phyloP scores from a whole-genome alignment of 805 yeast genomes.

The Cyberlindnera meyerae region DNA sequence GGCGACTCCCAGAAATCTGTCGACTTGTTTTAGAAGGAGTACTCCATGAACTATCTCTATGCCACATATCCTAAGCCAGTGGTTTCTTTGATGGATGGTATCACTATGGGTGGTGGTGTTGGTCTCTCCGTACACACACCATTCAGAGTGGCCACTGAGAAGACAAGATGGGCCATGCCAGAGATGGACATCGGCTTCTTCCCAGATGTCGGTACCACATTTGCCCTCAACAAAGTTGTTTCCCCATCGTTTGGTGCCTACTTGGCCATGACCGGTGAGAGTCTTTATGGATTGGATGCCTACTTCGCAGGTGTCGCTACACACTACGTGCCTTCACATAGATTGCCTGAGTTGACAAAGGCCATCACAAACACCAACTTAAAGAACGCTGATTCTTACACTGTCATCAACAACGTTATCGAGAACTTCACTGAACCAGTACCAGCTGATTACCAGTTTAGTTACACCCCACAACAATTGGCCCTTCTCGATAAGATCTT shows the following conservation, averaged over 20 bases:
- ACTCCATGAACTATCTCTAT: conserved; percentile 71
- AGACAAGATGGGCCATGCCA: conserved; percentile 93
- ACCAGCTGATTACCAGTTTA: conserved; percentile 59
- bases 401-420: conserved; percentile 62
- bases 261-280: conserved; percentile 80
- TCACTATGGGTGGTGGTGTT: conserved; percentile 98
- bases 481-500: conserved; percentile 67
- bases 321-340: conserved; percentile 72
- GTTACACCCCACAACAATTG: conserved; percentile 51
- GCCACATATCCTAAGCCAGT: conserved; percentile 85
- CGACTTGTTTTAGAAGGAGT: conserved; percentile 73
- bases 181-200: conserved; percentile 95
- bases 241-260: conserved; percentile 83
- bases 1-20: conserved; percentile 46
- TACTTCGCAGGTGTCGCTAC: conserved; percentile 83
- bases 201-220: conserved; percentile 94
- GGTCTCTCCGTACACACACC: conserved; percentile 89
- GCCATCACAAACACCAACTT: conserved; percentile 47
- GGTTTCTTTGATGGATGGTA: conserved; percentile 83
- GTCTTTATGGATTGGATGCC: conserved; percentile 74
- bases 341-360: conserved; percentile 54
- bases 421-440: conserved; percentile 72
- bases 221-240: conserved; percentile 70
- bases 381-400: conserved; percentile 26
- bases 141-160: conserved; percentile 89